Conservation (phyloP, 768 basidiomycete species). For the Leccinellum rugosiceps region DNA sequence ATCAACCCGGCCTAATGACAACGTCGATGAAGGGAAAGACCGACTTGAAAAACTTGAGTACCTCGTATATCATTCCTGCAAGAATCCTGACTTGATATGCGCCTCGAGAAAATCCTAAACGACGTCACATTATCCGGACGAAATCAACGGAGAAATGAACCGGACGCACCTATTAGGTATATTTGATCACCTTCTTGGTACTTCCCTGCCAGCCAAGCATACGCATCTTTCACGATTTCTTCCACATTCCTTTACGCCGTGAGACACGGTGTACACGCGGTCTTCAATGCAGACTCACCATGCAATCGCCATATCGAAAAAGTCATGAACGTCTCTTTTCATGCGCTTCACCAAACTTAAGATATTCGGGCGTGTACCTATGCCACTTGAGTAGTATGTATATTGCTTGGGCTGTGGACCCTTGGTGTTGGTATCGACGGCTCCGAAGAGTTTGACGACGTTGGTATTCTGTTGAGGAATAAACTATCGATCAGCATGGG, state of each 20-base stretch:
- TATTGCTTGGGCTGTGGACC: constrained; percentile 19
- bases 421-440: constrained; percentile 17
- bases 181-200: not conserved
- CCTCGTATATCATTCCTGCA: constrained; percentile 38
- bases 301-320: constrained; percentile 35
- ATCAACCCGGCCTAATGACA: constrained; percentile 30
- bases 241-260: constrained; percentile 30
- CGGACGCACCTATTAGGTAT: not conserved
- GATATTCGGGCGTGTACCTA: constrained; percentile 32
- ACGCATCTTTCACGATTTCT: constrained; percentile 29
- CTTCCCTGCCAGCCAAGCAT: constrained; percentile 25
- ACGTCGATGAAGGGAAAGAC: not conserved
- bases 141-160: not conserved
- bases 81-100: constrained; percentile 37
- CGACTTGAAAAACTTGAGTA: not conserved
- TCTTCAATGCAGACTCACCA: constrained; percentile 20
- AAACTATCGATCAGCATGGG: not conserved
- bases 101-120: constrained; percentile 40
- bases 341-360: constrained; percentile 20
- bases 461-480: constrained; percentile 32
- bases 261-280: too few relatives aligned
- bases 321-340: constrained; percentile 15
- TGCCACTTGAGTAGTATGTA: constrained; percentile 37
- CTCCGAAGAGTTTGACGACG: constrained; percentile 32
- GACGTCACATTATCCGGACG: not conserved